phyloP scores from a whole-genome alignment of 1,139 yeast species.

The Keqinozyma sinolaborantium region DNA sequence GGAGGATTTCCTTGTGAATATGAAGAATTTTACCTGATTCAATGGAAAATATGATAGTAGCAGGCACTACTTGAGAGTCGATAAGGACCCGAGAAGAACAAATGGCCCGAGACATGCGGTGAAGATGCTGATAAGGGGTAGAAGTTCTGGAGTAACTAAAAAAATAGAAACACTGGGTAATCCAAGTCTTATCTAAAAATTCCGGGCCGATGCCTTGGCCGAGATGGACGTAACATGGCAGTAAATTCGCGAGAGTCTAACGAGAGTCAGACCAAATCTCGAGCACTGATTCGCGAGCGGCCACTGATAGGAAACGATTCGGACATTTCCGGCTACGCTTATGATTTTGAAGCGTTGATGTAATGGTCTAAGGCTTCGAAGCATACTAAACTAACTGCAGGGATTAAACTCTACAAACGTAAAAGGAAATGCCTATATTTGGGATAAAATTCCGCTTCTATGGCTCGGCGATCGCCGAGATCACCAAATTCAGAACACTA shows the following conservation, averaged over 20 bases:
- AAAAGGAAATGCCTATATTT: not conserved
- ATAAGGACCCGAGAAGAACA: slow-evolving; percentile 64
- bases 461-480: not conserved
- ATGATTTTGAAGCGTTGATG: too few relatives aligned
- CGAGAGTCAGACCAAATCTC: slow-evolving; percentile 3
- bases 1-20: slow-evolving; percentile 29
- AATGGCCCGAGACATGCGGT: slow-evolving; percentile 56
- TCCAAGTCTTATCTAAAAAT: too few relatives aligned
- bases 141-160: too few relatives aligned
- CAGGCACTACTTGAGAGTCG: slow-evolving; percentile 48
- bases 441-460: not conserved
- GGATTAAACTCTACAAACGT: too few relatives aligned
- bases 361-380: too few relatives aligned
- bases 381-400: too few relatives aligned
- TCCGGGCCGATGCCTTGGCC: not conserved
- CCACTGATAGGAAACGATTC: too few relatives aligned
- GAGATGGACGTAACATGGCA: not conserved
- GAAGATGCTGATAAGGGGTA: too few relatives aligned
- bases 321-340: too few relatives aligned
- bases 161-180: too few relatives aligned
- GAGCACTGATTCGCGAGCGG: slow-evolving; percentile 1
- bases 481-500: slow-evolving; percentile 17
- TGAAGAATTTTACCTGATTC: slow-evolving; percentile 65
- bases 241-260: slow-evolving; percentile 1
- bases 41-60: slow-evolving; percentile 63